These are phyloP conservation scores for Pyrenula aspistea DNA, from an alignment of 495 filamentous ascomycete genomes.

Conservation along the genomic window DNA sequence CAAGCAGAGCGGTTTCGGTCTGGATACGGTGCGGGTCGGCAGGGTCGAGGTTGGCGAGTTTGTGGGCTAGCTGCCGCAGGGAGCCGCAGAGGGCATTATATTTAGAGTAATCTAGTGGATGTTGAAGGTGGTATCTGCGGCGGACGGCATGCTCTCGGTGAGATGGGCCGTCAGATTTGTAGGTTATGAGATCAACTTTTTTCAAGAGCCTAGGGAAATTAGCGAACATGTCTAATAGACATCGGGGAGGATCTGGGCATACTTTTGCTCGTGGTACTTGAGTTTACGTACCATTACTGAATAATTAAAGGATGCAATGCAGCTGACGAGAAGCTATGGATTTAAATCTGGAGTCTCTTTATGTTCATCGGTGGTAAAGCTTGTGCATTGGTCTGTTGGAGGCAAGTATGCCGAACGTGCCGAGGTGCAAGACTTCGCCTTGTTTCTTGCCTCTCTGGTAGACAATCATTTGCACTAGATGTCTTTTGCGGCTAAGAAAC, in stretches of 20 bases:
- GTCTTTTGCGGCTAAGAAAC: too few relatives aligned
- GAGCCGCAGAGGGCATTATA: slow-evolving; percentile 84
- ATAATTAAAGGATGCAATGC: too few relatives aligned
- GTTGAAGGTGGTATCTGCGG: slow-evolving; percentile 79
- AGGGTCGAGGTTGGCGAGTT: slow-evolving; percentile 62
- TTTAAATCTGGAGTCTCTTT: too few relatives aligned
- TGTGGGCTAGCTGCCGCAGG: slow-evolving; percentile 77
- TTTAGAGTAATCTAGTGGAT: slow-evolving; percentile 71
- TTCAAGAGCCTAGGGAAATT: slow-evolving; percentile 48
- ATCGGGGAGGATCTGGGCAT: slow-evolving; percentile 5
- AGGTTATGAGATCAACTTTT: slow-evolving; percentile 93
- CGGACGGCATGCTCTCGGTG: slow-evolving; percentile 73
- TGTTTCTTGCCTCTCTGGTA: too few relatives aligned
- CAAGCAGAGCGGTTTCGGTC: slow-evolving; percentile 70
- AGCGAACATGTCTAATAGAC: background rate
- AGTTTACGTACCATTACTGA: slow-evolving; percentile 88
- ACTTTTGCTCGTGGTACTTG: slow-evolving; percentile 82
- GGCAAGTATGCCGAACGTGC: too few relatives aligned
- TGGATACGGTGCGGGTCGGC: slow-evolving; percentile 63
- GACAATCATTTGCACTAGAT: too few relatives aligned
- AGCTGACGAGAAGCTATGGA: too few relatives aligned
- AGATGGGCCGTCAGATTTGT: slow-evolving; percentile 64
- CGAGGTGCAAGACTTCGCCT: too few relatives aligned
- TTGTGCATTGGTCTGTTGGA: too few relatives aligned
- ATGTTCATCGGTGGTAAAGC: too few relatives aligned